These are phyloP conservation scores for Penicillium sp. DNA, from an alignment of 2,329 filamentous ascomycete genomes.

Conservation along the genomic window DNA sequence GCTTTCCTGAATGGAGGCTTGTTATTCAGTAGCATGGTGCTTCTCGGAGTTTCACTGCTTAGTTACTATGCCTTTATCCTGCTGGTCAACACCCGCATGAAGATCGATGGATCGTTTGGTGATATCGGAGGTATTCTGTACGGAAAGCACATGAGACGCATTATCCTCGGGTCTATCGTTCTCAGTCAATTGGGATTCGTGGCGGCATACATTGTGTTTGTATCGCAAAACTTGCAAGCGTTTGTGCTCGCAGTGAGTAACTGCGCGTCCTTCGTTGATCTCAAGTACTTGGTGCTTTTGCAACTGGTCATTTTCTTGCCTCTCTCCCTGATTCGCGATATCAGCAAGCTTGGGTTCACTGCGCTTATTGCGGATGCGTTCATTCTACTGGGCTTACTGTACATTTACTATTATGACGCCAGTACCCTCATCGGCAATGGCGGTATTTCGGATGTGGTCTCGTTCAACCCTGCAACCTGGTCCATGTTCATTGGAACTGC, in stretches of 20 bases:
- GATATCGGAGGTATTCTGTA: conserved; percentile 93
- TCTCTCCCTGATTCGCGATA: conserved; percentile 90
- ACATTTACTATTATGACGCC: conserved; percentile 95
- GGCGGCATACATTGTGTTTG: conserved; percentile 94
- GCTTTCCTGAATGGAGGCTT: conserved; percentile 96
- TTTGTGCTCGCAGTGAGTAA: conserved; percentile 90
- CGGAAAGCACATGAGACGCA: conserved; percentile 81
- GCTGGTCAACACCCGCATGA: conserved; percentile 80
- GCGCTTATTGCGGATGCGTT: conserved; percentile 92
- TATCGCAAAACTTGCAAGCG: conserved; percentile 90
- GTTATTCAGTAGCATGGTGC: conserved; percentile 89
- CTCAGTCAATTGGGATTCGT: conserved; percentile 95
- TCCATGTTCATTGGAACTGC: conserved; percentile 97
- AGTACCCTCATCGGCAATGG: conserved; percentile 76
- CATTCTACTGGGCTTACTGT: conserved; percentile 87
- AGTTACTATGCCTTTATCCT: conserved; percentile 99
- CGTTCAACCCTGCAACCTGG: conserved; percentile 91
- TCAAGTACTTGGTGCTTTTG: conserved; percentile 87
- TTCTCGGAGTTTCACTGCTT: conserved; percentile 79
- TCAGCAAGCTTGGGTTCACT: conserved; percentile 94
- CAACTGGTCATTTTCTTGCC: conserved; percentile 95
- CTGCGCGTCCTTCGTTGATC: conserved; percentile 80
- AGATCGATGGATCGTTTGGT: conserved; percentile 91
- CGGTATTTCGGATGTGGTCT: conserved; percentile 76
- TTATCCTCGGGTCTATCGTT: conserved; percentile 90